Percentiles rank a stretch among this genome's conserved stretches.
phyloP scores from a whole-genome alignment of 306 rosid genomes.

The Calophaca sinica region DNA sequence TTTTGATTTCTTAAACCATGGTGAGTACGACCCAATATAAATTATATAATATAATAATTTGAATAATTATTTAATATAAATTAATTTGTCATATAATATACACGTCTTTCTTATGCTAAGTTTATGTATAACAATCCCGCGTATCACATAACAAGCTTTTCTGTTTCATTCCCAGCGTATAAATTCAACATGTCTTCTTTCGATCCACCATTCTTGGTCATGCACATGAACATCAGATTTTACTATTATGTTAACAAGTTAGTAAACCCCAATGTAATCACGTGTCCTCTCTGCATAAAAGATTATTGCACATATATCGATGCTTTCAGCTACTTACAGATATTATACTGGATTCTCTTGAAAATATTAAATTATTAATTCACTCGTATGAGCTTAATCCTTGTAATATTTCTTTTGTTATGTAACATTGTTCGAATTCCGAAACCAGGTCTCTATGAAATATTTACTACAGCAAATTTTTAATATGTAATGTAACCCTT shows the following conservation, averaged over 20 bases:
- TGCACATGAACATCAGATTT: constrained; percentile 12
- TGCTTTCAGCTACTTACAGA: too few species aligned
- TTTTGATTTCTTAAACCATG: too few species aligned
- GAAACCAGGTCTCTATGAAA: neutral
- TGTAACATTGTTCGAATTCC: neutral
- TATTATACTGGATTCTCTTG: too few species aligned
- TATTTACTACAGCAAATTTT: neutral
- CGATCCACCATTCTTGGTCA: constrained; percentile 5
- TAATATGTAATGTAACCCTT: neutral
- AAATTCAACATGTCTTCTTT: neutral
- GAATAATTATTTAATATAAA: too few species aligned
- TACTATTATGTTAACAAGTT: neutral
- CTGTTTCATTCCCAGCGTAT: too few species aligned
- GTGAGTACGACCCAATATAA: too few species aligned
- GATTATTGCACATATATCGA: neutral
- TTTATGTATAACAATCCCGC: neutral
- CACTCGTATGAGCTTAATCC: neutral
- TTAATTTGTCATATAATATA: too few species aligned
- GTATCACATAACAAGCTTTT: neutral
- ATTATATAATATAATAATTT: too few species aligned
- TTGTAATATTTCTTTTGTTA: neutral
- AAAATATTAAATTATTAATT: too few species aligned
- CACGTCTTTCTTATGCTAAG: too few species aligned
- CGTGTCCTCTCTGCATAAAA: neutral
- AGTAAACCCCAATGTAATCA: neutral